Conservation (phyloP, 257 asterid genomes). For the Petunia secreta region DNA sequence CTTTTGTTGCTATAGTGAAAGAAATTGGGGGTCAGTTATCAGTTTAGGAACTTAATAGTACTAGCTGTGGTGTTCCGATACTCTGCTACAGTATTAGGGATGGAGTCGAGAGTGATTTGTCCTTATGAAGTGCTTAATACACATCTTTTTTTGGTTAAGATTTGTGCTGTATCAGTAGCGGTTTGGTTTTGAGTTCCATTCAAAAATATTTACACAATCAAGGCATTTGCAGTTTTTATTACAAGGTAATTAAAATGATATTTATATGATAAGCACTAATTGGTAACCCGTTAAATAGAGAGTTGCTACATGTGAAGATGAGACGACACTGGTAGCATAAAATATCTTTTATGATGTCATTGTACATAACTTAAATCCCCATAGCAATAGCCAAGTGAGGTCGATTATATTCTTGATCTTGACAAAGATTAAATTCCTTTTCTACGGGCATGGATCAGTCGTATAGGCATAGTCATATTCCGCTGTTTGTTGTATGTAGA, state of each 20-base stretch:
- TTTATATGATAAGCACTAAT: not conserved
- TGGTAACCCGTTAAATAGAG: not conserved
- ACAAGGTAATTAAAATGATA: no score
- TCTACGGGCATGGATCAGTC: not conserved
- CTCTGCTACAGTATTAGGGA: no score
- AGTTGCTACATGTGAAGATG: no score
- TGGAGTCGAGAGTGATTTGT: no score
- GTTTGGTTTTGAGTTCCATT: no score
- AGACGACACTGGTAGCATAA: no score
- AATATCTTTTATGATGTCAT: not conserved
- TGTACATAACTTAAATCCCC: not conserved
- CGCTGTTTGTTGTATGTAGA: not conserved
- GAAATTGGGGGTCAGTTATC: not conserved
- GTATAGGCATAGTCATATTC: not conserved
- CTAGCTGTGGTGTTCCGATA: no score
- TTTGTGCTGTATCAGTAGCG: no score
- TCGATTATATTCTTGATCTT: not conserved
- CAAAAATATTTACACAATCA: no score
- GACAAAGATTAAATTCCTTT: not conserved
- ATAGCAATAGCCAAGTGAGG: not conserved
- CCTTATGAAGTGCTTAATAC: no score
- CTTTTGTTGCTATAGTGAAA: not conserved
- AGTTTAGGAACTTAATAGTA: not conserved
- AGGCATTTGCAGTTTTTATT: no score
- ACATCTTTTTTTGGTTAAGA: no score